phyloP scores from a whole-genome alignment of 2,329 filamentous ascomycete species.

The Sclerotiophoma versabilis region DNA sequence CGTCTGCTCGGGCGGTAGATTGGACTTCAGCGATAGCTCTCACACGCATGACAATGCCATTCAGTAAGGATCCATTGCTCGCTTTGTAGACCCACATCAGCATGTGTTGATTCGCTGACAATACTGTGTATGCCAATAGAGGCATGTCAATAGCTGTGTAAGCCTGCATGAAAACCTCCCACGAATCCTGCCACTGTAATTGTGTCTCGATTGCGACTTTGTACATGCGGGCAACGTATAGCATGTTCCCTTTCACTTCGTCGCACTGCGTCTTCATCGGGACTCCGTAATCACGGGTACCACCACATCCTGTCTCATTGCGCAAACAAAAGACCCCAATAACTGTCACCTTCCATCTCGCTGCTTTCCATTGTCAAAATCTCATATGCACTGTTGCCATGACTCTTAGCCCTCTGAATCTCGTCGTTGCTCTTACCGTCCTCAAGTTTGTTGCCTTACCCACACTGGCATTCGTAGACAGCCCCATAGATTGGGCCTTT shows the following conservation, averaged over 20 bases:
- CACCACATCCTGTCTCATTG: background rate
- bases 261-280: background rate
- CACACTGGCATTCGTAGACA: background rate
- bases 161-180: too few relatives aligned
- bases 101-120: too few relatives aligned
- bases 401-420: background rate
- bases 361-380: background rate
- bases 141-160: too few relatives aligned
- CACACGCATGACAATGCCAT: too few relatives aligned
- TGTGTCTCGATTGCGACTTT: too few relatives aligned
- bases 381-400: background rate
- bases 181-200: too few relatives aligned
- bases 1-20: too few relatives aligned
- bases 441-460: background rate
- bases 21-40: too few relatives aligned
- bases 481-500: conserved; percentile 1
- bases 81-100: too few relatives aligned
- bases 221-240: background rate
- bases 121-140: too few relatives aligned
- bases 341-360: background rate
- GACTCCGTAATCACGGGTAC: background rate
- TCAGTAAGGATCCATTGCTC: too few relatives aligned
- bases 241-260: background rate
- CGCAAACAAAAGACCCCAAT: background rate
- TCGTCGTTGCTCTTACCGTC: background rate